Conservation (phyloP, 2,329 filamentous ascomycete species). For the Apiospora koreana region DNA sequence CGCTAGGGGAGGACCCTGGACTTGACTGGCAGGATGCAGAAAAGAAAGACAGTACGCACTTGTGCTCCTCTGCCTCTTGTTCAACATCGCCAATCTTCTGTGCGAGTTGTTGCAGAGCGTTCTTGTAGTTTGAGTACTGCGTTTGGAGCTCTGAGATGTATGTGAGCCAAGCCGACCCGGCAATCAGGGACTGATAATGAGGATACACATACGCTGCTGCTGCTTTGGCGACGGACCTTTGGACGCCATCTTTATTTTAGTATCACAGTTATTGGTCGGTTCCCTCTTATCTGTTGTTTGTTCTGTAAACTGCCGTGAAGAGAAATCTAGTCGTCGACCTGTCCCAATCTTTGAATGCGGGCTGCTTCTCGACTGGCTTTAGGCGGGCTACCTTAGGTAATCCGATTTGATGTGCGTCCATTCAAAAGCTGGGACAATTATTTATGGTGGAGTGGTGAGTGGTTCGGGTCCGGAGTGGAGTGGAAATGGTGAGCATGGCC, state of each 20-base stretch:
- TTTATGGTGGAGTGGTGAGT: not conserved
- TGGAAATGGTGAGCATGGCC: not conserved
- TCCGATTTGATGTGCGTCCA: slow-evolving; percentile 2
- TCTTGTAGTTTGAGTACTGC: slow-evolving; percentile 78
- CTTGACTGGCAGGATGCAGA: not conserved
- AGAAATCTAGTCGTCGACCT: not conserved
- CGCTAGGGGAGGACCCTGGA: not conserved
- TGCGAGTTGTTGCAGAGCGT: slow-evolving; percentile 84
- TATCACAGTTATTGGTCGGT: not conserved
- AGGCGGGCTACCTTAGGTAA: not conserved
- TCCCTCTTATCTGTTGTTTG: not conserved
- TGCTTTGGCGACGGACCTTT: slow-evolving; percentile 63
- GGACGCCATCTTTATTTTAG: slow-evolving; percentile 42
- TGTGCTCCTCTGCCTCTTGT: slow-evolving; percentile 96
- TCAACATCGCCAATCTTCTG: slow-evolving; percentile 98
- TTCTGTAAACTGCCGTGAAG: not conserved
- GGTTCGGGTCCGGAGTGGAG: not conserved
- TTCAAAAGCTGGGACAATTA: not conserved
- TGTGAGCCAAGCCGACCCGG: not conserved
- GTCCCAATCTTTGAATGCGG: not conserved
- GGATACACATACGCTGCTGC: slow-evolving; percentile 63
- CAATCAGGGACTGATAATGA: not conserved
- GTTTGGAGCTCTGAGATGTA: slow-evolving; percentile 67
- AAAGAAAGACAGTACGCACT: slow-evolving; percentile 58
- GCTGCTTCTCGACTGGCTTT: not conserved